Evolutionary conservation across 352 stramenopile genomes (phyloP).

Genomic region (Peronospora destructor): DNA sequence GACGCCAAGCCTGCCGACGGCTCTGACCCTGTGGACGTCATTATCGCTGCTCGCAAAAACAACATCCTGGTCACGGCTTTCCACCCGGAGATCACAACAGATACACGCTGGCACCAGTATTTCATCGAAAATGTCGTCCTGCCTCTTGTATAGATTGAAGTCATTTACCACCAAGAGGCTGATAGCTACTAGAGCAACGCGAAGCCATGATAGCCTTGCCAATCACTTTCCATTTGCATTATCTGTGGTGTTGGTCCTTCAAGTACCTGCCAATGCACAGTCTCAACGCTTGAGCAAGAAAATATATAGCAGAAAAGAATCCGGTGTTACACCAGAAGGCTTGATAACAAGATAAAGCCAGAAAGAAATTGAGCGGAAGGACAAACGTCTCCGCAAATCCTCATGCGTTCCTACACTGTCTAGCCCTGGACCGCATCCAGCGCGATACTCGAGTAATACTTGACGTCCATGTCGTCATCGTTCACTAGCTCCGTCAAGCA

Average conservation of each 20-base stretch:
- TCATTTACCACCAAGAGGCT: background rate
- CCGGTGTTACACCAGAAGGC: constrained; percentile 4
- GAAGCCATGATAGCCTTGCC: constrained; percentile 4
- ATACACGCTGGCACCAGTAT: constrained; percentile 92
- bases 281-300: constrained; percentile 30
- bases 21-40: constrained; percentile 73
- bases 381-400: constrained; percentile 17
- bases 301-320: constrained; percentile 13
- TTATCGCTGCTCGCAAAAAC: constrained; percentile 74
- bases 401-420: constrained; percentile 31
- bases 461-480: constrained; percentile 78
- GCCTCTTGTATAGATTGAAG: constrained; percentile 32
- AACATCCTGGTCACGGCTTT: constrained; percentile 94
- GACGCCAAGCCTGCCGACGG: constrained; percentile 60
- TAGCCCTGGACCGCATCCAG: constrained; percentile 68
- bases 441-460: constrained; percentile 82
- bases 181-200: background rate
- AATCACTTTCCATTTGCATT: constrained; percentile 27
- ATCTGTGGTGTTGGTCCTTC: constrained; percentile 11
- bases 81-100: constrained; percentile 93
- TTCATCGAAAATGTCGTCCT: constrained; percentile 82
- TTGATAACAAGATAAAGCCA: constrained; percentile 12
- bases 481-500: constrained; percentile 70
- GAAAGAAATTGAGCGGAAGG: constrained; percentile 25
- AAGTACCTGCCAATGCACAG: constrained; percentile 17